phyloP scores from a whole-genome alignment of 202 grass and related monocot species.

The Musa balbisiana region DNA sequence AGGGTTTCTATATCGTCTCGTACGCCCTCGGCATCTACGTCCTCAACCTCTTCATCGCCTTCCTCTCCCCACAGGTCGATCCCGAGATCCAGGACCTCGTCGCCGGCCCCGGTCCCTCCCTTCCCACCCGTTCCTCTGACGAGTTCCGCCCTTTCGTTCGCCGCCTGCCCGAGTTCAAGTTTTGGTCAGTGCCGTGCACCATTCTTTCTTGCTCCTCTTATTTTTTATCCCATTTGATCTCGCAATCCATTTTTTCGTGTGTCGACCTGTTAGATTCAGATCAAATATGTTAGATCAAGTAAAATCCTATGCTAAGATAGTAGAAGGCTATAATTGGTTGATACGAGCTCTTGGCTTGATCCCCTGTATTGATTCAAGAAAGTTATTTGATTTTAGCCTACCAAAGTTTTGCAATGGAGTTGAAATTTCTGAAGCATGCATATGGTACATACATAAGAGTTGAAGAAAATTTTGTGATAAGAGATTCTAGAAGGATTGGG shows the following conservation, averaged over 20 bases:
- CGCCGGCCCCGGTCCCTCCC: constrained; percentile 24
- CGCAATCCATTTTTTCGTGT: not conserved
- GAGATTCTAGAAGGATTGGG: not conserved
- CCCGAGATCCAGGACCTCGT: constrained; percentile 42
- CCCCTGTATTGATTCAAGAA: too few species aligned
- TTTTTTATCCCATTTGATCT: not conserved
- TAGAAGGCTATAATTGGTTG: not conserved
- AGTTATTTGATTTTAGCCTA: too few species aligned
- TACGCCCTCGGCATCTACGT: constrained; percentile 70
- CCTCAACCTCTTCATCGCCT: constrained; percentile 59
- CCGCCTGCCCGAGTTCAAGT: constrained; percentile 79
- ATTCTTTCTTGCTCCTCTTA: not conserved
- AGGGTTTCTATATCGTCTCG: constrained; percentile 64
- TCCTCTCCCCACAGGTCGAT: constrained; percentile 69
- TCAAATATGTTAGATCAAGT: too few species aligned
- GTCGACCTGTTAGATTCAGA: too few species aligned
- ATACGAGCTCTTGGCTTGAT: not conserved
- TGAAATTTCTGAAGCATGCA: too few species aligned
- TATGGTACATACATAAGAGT: too few species aligned
- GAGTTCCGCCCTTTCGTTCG: constrained; percentile 77
- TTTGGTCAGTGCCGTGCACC: constrained; percentile 36
- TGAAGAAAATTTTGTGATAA: too few species aligned
- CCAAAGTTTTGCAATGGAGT: too few species aligned
- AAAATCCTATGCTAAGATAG: too few species aligned
- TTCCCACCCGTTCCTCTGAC: constrained; percentile 53